A percentile compares a stretch with the other conserved stretches of the same genome.
These are phyloP conservation scores for Geotrichum candidum DNA, from an alignment of 1,139 yeast genomes.

Conservation along the genomic window DNA sequence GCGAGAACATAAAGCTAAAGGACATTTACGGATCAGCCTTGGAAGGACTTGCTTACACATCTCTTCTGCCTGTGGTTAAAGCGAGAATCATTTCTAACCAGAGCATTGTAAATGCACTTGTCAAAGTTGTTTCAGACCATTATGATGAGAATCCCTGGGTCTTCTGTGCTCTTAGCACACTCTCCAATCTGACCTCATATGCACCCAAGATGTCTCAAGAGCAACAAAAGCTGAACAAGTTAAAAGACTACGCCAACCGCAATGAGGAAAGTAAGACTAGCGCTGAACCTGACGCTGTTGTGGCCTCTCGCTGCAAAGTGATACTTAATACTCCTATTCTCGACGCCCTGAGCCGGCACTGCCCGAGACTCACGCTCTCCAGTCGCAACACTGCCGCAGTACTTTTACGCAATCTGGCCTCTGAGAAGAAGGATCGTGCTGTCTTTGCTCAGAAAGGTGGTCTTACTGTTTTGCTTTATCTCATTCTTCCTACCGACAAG, in stretches of 20 bases:
- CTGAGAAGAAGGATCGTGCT: slow-evolving; percentile 29
- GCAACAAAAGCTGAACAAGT: slow-evolving; percentile 29
- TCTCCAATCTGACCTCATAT: slow-evolving; percentile 32
- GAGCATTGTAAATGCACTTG: slow-evolving; percentile 22
- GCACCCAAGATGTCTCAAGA: slow-evolving; percentile 32
- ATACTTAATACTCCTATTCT: slow-evolving; percentile 30
- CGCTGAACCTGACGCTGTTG: slow-evolving; percentile 25
- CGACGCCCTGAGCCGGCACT: slow-evolving; percentile 26
- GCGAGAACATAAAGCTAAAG: slow-evolving; percentile 12
- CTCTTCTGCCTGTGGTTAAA: slow-evolving; percentile 31
- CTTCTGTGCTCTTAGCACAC: slow-evolving; percentile 32
- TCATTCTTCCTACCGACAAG: slow-evolving; percentile 24
- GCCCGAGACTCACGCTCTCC: slow-evolving; percentile 29
- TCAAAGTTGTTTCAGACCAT: slow-evolving; percentile 17
- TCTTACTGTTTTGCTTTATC: slow-evolving; percentile 31
- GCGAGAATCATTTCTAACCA: slow-evolving; percentile 24
- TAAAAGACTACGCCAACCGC: slow-evolving; percentile 33
- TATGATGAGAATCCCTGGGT: slow-evolving; percentile 25
- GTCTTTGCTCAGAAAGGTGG: slow-evolving; percentile 36
- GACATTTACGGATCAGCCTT: slow-evolving; percentile 28
- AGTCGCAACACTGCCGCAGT: slow-evolving; percentile 29
- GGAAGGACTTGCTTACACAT: slow-evolving; percentile 38
- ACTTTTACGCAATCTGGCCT: slow-evolving; percentile 33
- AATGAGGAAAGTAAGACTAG: slow-evolving; percentile 18
- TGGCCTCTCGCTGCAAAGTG: slow-evolving; percentile 25